phyloP scores from a whole-genome alignment of 768 basidiomycete species.

The Boletus vinaceobasis region DNA sequence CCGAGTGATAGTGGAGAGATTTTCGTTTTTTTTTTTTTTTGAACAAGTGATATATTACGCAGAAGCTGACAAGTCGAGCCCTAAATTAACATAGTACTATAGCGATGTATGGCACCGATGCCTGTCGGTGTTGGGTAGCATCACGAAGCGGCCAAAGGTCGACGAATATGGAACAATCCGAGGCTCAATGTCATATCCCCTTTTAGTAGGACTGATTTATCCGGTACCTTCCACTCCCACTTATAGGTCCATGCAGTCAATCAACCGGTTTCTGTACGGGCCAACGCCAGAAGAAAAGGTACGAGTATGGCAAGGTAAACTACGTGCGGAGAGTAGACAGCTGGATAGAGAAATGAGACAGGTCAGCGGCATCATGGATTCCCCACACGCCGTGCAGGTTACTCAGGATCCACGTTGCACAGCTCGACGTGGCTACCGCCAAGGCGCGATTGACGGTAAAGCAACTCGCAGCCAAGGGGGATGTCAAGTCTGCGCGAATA shows the following conservation, averaged over 20 bases:
- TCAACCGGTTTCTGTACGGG: slow-evolving; percentile 94
- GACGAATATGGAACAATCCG: slow-evolving; percentile 9
- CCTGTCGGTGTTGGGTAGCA: too few relatives aligned
- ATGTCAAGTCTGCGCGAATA: slow-evolving; percentile 88
- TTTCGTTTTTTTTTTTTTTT: background rate
- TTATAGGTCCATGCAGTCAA: slow-evolving; percentile 60
- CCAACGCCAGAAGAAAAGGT: slow-evolving; percentile 95
- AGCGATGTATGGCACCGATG: too few relatives aligned
- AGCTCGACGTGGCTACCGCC: slow-evolving; percentile 80
- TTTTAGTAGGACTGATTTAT: slow-evolving; percentile 18
- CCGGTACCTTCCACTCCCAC: background rate
- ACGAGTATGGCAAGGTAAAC: slow-evolving; percentile 84
- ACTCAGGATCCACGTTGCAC: slow-evolving; percentile 11
- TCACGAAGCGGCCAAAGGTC: background rate
- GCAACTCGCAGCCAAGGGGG: slow-evolving; percentile 86
- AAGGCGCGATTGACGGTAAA: slow-evolving; percentile 82
- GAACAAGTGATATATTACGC: too few relatives aligned
- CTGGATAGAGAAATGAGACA: slow-evolving; percentile 95
- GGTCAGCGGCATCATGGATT: slow-evolving; percentile 52
- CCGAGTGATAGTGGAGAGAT: background rate
- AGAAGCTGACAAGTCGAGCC: too few relatives aligned
- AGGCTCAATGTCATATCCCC: background rate
- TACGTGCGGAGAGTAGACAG: slow-evolving; percentile 76
- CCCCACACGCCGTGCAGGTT: slow-evolving; percentile 9
- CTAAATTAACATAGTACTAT: too few relatives aligned